Percentiles rank a stretch among this genome's conserved stretches.
Conservation (phyloP, 2,329 filamentous ascomycete species). For the Trichoderma atroviride region DNA sequence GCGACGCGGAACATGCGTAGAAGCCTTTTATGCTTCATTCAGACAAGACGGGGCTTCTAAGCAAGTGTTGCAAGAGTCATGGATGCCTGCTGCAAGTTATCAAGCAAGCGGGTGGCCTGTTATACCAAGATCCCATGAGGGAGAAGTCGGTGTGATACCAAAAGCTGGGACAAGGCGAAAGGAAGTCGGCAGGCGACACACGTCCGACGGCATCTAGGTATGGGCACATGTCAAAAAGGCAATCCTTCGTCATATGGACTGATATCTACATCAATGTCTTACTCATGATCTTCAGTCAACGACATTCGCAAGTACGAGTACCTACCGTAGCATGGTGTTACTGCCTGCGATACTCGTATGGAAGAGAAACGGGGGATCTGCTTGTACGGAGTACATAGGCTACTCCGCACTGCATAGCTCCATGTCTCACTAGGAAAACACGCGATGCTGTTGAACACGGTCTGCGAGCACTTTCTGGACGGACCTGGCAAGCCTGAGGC, state of each 20-base stretch:
- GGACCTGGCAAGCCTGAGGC: slow-evolving; percentile 14
- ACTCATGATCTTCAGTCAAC: background rate
- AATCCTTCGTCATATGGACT: slow-evolving; percentile 13
- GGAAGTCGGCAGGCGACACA: background rate
- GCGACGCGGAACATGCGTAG: slow-evolving; percentile 1
- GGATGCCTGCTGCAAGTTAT: slow-evolving; percentile 1
- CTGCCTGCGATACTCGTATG: background rate
- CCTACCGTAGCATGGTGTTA: background rate
- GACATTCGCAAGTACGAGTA: background rate
- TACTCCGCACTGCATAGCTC: background rate
- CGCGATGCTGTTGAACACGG: slow-evolving; percentile 3
- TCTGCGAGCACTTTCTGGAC: slow-evolving; percentile 18
- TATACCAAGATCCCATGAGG: slow-evolving; percentile 11
- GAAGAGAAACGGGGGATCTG: background rate
- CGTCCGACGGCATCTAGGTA: background rate
- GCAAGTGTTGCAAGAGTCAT: background rate
- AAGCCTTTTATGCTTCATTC: background rate
- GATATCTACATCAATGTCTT: slow-evolving; percentile 1
- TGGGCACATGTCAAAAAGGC: slow-evolving; percentile 2
- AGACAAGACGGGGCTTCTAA: background rate
- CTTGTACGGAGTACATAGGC: background rate
- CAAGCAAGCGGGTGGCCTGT: slow-evolving; percentile 1
- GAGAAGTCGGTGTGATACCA: slow-evolving; percentile 17
- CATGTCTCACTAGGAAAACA: background rate
- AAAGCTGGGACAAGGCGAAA: background rate